Percentiles rank a stretch among this genome's conserved stretches.
These are phyloP conservation scores for Acanthamoeba triangularis DNA, from an alignment of 208 protist genomes.

Conservation along the genomic window DNA sequence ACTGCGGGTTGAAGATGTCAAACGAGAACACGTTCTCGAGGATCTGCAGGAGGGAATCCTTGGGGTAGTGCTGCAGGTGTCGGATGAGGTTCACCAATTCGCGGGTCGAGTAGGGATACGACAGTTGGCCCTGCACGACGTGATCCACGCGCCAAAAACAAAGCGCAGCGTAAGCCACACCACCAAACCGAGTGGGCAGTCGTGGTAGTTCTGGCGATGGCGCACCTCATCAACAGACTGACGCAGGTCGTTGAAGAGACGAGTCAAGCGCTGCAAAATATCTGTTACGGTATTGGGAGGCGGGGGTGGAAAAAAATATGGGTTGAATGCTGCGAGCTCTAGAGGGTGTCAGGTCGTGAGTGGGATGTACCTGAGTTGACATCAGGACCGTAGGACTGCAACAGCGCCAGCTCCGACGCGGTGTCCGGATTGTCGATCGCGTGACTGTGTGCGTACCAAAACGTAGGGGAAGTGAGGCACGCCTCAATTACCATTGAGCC, in stretches of 20 bases:
- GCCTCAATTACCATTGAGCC: neutral
- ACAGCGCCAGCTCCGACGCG: slow-evolving; percentile 91
- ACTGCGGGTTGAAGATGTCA: slow-evolving; percentile 74
- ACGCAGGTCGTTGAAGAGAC: slow-evolving; percentile 20
- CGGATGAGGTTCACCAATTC: slow-evolving; percentile 97
- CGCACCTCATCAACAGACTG: slow-evolving; percentile 37
- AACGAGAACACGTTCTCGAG: slow-evolving; percentile 83
- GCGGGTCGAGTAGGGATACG: slow-evolving; percentile 89
- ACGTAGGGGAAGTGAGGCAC: neutral
- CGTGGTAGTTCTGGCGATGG: neutral
- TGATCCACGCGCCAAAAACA: neutral
- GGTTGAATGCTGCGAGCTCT: too few species aligned
- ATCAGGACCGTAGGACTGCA: slow-evolving; percentile 80
- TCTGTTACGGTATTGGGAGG: too few species aligned
- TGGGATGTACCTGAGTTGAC: slow-evolving; percentile 20
- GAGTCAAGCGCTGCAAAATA: slow-evolving; percentile 69
- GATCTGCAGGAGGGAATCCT: slow-evolving; percentile 88
- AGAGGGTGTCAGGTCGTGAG: too few species aligned
- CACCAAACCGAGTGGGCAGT: slow-evolving; percentile 16
- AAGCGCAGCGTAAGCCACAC: slow-evolving; percentile 14
- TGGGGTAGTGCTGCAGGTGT: slow-evolving; percentile 94
- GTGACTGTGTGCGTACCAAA: slow-evolving; percentile 80
- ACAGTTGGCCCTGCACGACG: slow-evolving; percentile 91
- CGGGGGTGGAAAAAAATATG: too few species aligned
- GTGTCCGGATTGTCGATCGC: slow-evolving; percentile 94